phyloP scores from a whole-genome alignment of 441 rosid genomes.

The Erysimum cheiri region DNA sequence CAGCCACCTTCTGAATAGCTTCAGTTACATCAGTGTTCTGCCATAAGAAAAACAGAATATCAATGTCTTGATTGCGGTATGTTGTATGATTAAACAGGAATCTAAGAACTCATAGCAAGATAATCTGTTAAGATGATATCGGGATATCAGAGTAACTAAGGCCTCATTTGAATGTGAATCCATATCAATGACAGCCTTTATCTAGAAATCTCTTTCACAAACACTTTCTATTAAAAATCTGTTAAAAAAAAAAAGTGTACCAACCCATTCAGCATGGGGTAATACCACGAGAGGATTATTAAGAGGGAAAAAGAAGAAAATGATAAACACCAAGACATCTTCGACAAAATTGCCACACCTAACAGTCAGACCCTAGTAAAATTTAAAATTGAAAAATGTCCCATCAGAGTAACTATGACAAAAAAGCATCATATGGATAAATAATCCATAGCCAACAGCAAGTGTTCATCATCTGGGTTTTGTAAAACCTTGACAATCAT shows the following conservation, averaged over 20 bases:
- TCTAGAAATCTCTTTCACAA: not conserved
- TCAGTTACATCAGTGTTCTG: slow-evolving; percentile 95
- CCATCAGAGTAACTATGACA: slow-evolving; percentile 83
- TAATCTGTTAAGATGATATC: not conserved
- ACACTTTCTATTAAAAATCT: not conserved
- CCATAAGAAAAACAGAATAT: slow-evolving; percentile 29
- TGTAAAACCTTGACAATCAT: slow-evolving; percentile 13
- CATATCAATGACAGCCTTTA: not conserved
- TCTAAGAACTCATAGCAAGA: not conserved
- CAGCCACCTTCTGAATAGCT: slow-evolving; percentile 94
- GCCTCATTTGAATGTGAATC: slow-evolving; percentile 11
- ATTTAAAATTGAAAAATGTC: slow-evolving; percentile 1
- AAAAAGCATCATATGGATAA: slow-evolving; percentile 54
- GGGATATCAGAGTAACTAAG: slow-evolving; percentile 6
- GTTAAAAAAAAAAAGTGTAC: not conserved
- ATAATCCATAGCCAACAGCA: slow-evolving; percentile 54
- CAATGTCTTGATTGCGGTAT: slow-evolving; percentile 3
- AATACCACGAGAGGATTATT: not conserved
- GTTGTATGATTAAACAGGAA: not conserved
- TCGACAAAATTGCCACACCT: not conserved
- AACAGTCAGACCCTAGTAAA: not conserved
- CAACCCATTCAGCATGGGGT: not conserved
- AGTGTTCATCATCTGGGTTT: slow-evolving; percentile 53
- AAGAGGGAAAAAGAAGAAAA: not conserved
- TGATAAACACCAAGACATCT: too few relatives aligned